Conservation (phyloP, 2,329 filamentous ascomycete genomes). For the Cladobotryum mycophilum region DNA sequence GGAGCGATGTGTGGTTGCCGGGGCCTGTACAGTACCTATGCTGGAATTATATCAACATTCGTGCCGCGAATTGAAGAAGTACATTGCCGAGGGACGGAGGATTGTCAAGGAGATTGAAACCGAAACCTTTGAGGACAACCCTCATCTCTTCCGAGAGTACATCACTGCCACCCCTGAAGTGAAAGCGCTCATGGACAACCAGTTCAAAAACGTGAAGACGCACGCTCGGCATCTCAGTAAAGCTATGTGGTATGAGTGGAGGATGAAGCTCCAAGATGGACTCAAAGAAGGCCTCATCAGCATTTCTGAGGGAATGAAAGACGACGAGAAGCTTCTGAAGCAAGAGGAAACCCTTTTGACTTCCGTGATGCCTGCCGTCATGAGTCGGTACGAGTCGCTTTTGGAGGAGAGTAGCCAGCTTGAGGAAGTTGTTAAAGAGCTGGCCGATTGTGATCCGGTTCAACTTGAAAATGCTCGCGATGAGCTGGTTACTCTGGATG, state of each 20-base stretch:
- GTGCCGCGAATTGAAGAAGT: constrained; percentile 91
- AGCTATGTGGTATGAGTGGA: constrained; percentile 97
- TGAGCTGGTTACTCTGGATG: constrained; percentile 57
- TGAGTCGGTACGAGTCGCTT: constrained; percentile 55
- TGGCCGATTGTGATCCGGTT: constrained; percentile 73
- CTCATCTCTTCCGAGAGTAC: constrained; percentile 86
- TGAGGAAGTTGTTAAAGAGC: constrained; percentile 64
- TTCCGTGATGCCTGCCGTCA: constrained; percentile 58
- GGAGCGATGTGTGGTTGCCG: constrained; percentile 77
- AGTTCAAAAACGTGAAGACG: constrained; percentile 96
- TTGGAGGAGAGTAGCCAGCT: constrained; percentile 60
- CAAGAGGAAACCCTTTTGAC: constrained; percentile 65
- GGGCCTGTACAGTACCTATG: constrained; percentile 86
- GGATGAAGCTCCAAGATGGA: constrained; percentile 76
- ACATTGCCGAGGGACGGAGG: constrained; percentile 85
- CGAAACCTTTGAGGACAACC: constrained; percentile 85
- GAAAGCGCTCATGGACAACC: constrained; percentile 83
- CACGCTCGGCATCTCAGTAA: constrained; percentile 87
- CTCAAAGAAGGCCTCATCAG: constrained; percentile 73
- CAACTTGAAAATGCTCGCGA: constrained; percentile 70
- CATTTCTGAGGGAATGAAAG: constrained; percentile 69
- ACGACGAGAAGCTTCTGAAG: constrained; percentile 61
- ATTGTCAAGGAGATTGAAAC: constrained; percentile 88
- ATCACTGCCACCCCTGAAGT: constrained; percentile 77
- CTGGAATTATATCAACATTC: constrained; percentile 93